phyloP scores from a whole-genome alignment of 768 basidiomycete species.

The Agaricus sinodeliciosus region DNA sequence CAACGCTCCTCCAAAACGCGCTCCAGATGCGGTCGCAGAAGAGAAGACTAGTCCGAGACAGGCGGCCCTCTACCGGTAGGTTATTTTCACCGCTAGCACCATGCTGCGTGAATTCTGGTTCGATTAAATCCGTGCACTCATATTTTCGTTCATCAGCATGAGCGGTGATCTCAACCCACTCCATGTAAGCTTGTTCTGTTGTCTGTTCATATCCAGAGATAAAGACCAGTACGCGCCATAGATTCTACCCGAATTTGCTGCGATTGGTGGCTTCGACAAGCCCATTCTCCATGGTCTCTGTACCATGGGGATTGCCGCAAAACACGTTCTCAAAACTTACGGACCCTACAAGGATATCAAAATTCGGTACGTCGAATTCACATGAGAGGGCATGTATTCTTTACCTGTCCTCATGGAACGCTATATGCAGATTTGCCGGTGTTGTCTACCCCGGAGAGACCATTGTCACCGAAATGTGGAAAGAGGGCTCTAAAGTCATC shows the following conservation, averaged over 20 bases:
- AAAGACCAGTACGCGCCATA: conserved; percentile 20
- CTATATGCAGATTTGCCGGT: conserved; percentile 62
- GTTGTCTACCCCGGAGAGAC: conserved; percentile 96
- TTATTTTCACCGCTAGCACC: conserved; percentile 1
- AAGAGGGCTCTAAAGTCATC: conserved; percentile 83
- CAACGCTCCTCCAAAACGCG: conserved; percentile 75
- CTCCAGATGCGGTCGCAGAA: conserved; percentile 81
- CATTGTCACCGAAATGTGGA: conserved; percentile 97
- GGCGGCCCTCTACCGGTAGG: conserved; percentile 87
- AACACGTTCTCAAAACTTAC: conserved; percentile 84
- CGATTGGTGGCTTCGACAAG: conserved; percentile 89
- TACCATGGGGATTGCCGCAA: conserved; percentile 87
- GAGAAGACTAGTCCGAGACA: conserved; percentile 80
- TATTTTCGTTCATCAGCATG: conserved; percentile 38
- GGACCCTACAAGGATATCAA: conserved; percentile 91
- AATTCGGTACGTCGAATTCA: conserved; percentile 54
- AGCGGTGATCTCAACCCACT: conserved; percentile 92
- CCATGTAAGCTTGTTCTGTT: conserved; percentile 46
- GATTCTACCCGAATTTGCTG: conserved; percentile 92
- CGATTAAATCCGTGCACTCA: neutral
- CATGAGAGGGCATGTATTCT: neutral
- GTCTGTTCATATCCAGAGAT: neutral
- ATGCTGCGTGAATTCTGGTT: neutral
- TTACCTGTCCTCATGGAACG: neutral
- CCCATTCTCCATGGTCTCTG: conserved; percentile 89